Evolutionary conservation across 2,329 filamentous ascomycete genomes (phyloP).

Genomic region (Pseudogymnoascus sp.): DNA sequence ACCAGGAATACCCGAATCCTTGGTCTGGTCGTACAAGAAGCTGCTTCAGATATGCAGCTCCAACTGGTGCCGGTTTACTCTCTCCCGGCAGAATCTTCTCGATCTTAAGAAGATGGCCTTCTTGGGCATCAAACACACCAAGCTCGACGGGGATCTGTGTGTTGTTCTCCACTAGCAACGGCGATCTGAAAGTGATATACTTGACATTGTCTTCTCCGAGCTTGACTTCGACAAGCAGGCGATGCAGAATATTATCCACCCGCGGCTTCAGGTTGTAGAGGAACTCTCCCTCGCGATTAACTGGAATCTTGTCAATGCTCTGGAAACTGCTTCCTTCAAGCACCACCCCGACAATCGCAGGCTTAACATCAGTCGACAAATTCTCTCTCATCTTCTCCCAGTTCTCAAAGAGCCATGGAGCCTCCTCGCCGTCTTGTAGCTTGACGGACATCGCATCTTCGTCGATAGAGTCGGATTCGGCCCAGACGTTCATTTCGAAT

Average conservation of each 20-base stretch:
- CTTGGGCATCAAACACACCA: constrained; percentile 78
- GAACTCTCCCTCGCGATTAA: constrained; percentile 91
- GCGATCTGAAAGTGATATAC: constrained; percentile 91
- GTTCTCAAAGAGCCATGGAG: constrained; percentile 93
- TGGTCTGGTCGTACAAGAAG: constrained; percentile 84
- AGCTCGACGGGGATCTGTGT: constrained; percentile 94
- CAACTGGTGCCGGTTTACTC: constrained; percentile 80
- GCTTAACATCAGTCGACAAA: constrained; percentile 72
- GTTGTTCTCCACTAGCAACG: constrained; percentile 86
- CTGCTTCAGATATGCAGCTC: constrained; percentile 82
- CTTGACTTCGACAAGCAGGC: constrained; percentile 83
- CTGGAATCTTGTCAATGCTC: constrained; percentile 73
- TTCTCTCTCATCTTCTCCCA: constrained; percentile 95
- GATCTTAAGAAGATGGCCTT: constrained; percentile 89
- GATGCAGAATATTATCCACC: constrained; percentile 76
- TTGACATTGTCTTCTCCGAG: constrained; percentile 95
- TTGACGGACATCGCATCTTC: constrained; percentile 62
- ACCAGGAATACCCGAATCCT: constrained; percentile 96
- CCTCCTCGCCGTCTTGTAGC: constrained; percentile 80
- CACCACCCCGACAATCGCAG: constrained; percentile 70
- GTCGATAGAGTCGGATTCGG: constrained; percentile 51
- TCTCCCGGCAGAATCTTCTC: constrained; percentile 95
- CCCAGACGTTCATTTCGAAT: constrained; percentile 79
- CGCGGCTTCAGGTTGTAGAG: constrained; percentile 84
- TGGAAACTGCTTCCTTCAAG: constrained; percentile 95